Conservation (phyloP, 106 monocot species). For the Amphibolis antarctica region DNA sequence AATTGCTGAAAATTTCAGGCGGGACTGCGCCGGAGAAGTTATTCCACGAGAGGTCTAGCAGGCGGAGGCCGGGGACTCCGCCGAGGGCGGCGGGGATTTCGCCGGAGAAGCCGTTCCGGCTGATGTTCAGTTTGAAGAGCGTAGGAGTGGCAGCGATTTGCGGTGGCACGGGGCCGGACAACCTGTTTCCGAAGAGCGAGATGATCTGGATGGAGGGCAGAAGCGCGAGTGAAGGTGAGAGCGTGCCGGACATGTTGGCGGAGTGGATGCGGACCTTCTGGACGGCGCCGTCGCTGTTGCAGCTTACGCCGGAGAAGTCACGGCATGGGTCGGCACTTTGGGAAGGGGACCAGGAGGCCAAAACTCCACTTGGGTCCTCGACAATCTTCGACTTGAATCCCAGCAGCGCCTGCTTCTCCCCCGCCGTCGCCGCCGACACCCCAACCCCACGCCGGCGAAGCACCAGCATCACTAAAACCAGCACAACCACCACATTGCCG, state of each 20-base stretch:
- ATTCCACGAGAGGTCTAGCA: slow-evolving; percentile 86
- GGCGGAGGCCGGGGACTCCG: slow-evolving; percentile 44
- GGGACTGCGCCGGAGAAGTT: slow-evolving; percentile 66
- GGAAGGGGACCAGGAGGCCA: slow-evolving; percentile 45
- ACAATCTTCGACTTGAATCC: slow-evolving; percentile 57
- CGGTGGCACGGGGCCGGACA: slow-evolving; percentile 51
- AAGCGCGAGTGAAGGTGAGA: slow-evolving; percentile 38
- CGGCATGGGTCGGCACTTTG: slow-evolving; percentile 40
- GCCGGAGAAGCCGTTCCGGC: slow-evolving; percentile 61
- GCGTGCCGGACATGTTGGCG: slow-evolving; percentile 38
- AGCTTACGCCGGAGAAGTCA: slow-evolving; percentile 67
- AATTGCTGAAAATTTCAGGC: slow-evolving; percentile 38
- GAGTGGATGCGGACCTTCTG: slow-evolving; percentile 53
- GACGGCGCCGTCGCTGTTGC: slow-evolving; percentile 42
- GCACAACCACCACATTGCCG: not conserved
- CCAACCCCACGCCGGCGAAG: not conserved
- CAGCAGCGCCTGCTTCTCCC: slow-evolving; percentile 57
- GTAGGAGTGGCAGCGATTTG: slow-evolving; percentile 22
- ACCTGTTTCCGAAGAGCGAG: slow-evolving; percentile 56
- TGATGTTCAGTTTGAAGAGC: slow-evolving; percentile 81
- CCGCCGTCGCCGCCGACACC: slow-evolving; percentile 4
- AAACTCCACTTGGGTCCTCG: slow-evolving; percentile 42
- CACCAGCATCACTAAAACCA: not conserved
- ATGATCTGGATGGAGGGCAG: slow-evolving; percentile 49
- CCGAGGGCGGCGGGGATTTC: slow-evolving; percentile 56